These are phyloP conservation scores for Fusarium palustre DNA, from an alignment of 2,329 filamentous ascomycete species.

Conservation along the genomic window DNA sequence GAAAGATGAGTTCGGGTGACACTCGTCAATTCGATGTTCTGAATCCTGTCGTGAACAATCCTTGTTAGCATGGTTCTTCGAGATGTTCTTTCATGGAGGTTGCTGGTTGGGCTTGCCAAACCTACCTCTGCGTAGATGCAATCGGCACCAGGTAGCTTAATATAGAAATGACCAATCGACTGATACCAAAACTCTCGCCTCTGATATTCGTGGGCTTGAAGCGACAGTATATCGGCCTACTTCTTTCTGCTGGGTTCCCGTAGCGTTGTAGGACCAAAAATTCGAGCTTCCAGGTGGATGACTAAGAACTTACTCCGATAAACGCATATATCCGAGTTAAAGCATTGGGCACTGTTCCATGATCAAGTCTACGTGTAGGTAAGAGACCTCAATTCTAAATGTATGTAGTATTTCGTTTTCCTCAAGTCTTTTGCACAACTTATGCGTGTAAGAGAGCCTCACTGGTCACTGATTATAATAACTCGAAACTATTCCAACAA, in stretches of 20 bases:
- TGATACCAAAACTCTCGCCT: conserved; percentile 7
- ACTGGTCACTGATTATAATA: background rate
- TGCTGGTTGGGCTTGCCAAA: background rate
- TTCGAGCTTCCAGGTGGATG: conserved; percentile 32
- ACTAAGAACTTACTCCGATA: conserved; percentile 34
- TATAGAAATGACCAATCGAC: background rate
- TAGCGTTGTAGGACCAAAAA: conserved; percentile 39
- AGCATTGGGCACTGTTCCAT: conserved; percentile 17
- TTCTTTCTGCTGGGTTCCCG: conserved; percentile 25
- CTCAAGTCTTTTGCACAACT: background rate
- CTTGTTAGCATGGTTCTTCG: conserved; percentile 19
- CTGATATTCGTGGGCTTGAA: conserved; percentile 12
- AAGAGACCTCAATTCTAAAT: no score
- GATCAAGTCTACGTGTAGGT: background rate
- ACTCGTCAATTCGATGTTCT: background rate
- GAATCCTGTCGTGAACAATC: conserved; percentile 1
- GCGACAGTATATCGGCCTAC: conserved; percentile 26
- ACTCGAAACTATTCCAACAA: background rate
- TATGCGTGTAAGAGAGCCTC: background rate
- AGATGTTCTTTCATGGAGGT: background rate
- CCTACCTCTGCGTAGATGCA: conserved; percentile 30
- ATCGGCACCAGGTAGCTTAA: background rate
- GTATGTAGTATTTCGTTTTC: no score
- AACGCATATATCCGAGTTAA: conserved; percentile 14
- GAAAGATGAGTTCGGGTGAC: background rate